Conservation (phyloP, 179 eudicot genomes). For the Camellia oleifera region DNA sequence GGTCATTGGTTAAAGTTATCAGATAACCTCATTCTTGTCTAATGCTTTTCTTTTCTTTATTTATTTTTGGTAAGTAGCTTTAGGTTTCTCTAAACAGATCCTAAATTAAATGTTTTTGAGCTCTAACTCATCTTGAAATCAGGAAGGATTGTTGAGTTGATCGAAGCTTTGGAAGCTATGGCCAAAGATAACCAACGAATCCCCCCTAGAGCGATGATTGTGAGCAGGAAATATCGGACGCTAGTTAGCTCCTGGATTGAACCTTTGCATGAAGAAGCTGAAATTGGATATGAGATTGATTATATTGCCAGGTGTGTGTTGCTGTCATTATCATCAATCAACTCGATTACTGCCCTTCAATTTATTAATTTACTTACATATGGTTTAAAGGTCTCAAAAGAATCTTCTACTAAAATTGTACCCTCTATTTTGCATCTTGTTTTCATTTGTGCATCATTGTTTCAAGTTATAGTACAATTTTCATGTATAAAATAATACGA, state of each 20-base stretch:
- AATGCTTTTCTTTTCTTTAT: background rate
- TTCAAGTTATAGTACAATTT: background rate
- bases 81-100: background rate
- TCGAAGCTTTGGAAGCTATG: slow-evolving; percentile 91
- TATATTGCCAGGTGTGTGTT: slow-evolving; percentile 73
- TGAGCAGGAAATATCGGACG: slow-evolving; percentile 87
- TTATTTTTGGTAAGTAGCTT: too few relatives aligned
- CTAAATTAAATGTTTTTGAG: slow-evolving; percentile 7
- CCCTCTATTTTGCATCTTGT: background rate
- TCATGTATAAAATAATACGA: background rate
- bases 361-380: background rate
- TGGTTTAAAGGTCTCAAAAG: background rate
- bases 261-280: slow-evolving; percentile 98
- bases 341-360: background rate
- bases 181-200: slow-evolving; percentile 76
- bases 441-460: background rate
- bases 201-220: slow-evolving; percentile 94
- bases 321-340: slow-evolving; percentile 6
- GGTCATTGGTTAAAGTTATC: background rate
- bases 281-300: slow-evolving; percentile 91
- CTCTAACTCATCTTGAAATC: slow-evolving; percentile 24
- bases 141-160: slow-evolving; percentile 88
- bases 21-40: background rate
- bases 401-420: background rate
- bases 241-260: slow-evolving; percentile 99